A percentile compares a stretch with the other conserved stretches of the same genome.
phyloP scores from a whole-genome alignment of 2,329 filamentous ascomycete genomes.

The Hypomyces perniciosus region DNA sequence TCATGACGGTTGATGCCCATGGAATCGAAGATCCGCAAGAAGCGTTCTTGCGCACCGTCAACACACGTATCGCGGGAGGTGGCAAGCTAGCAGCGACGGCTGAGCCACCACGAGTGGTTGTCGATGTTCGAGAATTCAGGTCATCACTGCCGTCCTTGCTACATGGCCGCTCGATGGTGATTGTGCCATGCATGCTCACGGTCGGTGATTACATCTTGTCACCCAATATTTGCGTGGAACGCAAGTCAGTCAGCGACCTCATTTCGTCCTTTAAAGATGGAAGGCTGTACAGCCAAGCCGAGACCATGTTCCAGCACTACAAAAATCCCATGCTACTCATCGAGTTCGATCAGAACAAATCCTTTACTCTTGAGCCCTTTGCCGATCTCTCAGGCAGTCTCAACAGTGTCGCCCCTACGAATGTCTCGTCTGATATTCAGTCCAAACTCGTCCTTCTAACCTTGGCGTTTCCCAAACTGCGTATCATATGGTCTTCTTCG shows the following conservation, averaged over 20 bases:
- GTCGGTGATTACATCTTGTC: slow-evolving; percentile 95
- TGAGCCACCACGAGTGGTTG: slow-evolving; percentile 81
- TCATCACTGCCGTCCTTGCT: slow-evolving; percentile 86
- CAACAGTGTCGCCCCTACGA: slow-evolving; percentile 55
- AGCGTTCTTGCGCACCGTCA: slow-evolving; percentile 87
- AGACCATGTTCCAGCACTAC: slow-evolving; percentile 94
- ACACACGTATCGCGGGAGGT: slow-evolving; percentile 92
- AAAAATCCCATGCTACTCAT: slow-evolving; percentile 85
- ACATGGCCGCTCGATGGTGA: slow-evolving; percentile 79
- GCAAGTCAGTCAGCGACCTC: slow-evolving; percentile 86
- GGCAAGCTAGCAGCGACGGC: slow-evolving; percentile 78
- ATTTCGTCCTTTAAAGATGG: slow-evolving; percentile 90
- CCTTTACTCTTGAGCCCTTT: slow-evolving; percentile 85
- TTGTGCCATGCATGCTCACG: slow-evolving; percentile 92
- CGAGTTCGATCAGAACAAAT: slow-evolving; percentile 96
- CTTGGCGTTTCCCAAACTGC: slow-evolving; percentile 80
- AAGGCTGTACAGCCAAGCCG: slow-evolving; percentile 83
- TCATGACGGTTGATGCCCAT: slow-evolving; percentile 66
- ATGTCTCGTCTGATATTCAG: slow-evolving; percentile 67
- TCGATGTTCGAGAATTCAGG: slow-evolving; percentile 93
- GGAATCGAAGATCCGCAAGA: slow-evolving; percentile 78
- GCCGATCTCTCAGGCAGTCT: slow-evolving; percentile 60
- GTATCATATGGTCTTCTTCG: slow-evolving; percentile 88
- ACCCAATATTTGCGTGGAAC: slow-evolving; percentile 85
- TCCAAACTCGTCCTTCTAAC: slow-evolving; percentile 88